Conservation (phyloP, 352 stramenopile genomes). For the Thraustochytrium sp. region DNA sequence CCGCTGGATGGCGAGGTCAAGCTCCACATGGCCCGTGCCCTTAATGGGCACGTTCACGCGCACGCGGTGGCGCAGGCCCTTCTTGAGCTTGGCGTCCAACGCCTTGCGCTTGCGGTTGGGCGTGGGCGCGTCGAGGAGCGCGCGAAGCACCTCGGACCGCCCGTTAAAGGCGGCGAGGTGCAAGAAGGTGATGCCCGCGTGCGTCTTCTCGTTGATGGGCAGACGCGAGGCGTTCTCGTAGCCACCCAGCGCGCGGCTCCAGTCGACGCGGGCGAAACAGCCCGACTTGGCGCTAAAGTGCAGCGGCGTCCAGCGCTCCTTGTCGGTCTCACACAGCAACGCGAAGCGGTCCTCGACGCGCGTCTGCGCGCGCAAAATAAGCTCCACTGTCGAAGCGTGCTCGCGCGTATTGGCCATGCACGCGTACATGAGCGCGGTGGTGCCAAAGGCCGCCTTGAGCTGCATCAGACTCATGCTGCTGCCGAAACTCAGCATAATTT, state of each 20-base stretch:
- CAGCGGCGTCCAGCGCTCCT: slow-evolving; percentile 4
- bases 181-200: slow-evolving; percentile 26
- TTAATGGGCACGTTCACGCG: slow-evolving; percentile 22
- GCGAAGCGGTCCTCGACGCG: slow-evolving; percentile 13
- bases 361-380: slow-evolving; percentile 5
- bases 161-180: slow-evolving; percentile 34
- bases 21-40: neutral
- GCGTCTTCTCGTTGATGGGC: slow-evolving; percentile 14
- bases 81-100: slow-evolving; percentile 11
- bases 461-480: neutral
- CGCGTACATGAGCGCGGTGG: slow-evolving; percentile 19
- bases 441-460: neutral
- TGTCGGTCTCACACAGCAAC: neutral
- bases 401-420: slow-evolving; percentile 13
- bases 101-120: neutral
- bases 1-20: slow-evolving; percentile 42
- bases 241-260: neutral
- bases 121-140: neutral
- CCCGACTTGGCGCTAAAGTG: slow-evolving; percentile 29
- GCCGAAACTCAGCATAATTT: neutral
- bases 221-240: slow-evolving; percentile 17
- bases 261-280: slow-evolving; percentile 28
- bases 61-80: slow-evolving; percentile 15
- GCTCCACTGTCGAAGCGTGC: neutral
- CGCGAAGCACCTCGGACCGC: neutral